Evolutionary conservation across 2,329 filamentous ascomycete genomes (phyloP).

Genomic region (Sporothrix phasma): DNA sequence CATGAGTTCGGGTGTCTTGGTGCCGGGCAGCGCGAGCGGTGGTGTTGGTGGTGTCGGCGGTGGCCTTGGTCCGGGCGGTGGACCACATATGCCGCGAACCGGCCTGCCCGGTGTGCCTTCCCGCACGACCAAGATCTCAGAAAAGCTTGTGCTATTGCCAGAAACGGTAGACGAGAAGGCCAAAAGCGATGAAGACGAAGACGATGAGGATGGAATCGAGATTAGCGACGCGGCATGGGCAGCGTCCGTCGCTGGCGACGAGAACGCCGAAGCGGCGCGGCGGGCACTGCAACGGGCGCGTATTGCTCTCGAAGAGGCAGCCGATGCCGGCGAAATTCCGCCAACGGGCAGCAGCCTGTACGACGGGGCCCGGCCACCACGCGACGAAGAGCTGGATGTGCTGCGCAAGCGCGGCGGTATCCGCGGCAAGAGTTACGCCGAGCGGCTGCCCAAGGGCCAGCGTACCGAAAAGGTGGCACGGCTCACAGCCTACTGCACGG

Average conservation of each 20-base stretch:
- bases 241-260: conserved; percentile 38
- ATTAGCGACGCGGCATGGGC: conserved; percentile 38
- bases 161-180: conserved; percentile 43
- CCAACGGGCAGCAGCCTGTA: conserved; percentile 2
- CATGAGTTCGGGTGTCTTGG: conserved; percentile 3
- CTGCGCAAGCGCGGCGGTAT: conserved; percentile 52
- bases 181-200: conserved; percentile 40
- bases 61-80: conserved; percentile 4
- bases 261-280: conserved; percentile 36
- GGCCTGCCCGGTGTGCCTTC: conserved; percentile 59
- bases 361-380: conserved; percentile 42
- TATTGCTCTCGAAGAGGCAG: conserved; percentile 37
- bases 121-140: conserved; percentile 84
- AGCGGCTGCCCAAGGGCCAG: conserved; percentile 79
- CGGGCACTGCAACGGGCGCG: conserved; percentile 27
- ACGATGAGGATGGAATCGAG: conserved; percentile 45
- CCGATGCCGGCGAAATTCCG: not conserved
- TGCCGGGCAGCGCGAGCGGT: not conserved
- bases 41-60: not conserved
- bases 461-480: conserved; percentile 79
- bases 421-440: conserved; percentile 81
- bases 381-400: conserved; percentile 57
- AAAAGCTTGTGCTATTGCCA: conserved; percentile 91
- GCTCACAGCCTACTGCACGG: conserved; percentile 92
- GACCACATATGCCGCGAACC: conserved; percentile 23